Evolutionary conservation across 768 basidiomycete genomes (phyloP), one percentile per base, ranked within the genome.

Genomic region (Porpolomopsis calyptriformis): DNA sequence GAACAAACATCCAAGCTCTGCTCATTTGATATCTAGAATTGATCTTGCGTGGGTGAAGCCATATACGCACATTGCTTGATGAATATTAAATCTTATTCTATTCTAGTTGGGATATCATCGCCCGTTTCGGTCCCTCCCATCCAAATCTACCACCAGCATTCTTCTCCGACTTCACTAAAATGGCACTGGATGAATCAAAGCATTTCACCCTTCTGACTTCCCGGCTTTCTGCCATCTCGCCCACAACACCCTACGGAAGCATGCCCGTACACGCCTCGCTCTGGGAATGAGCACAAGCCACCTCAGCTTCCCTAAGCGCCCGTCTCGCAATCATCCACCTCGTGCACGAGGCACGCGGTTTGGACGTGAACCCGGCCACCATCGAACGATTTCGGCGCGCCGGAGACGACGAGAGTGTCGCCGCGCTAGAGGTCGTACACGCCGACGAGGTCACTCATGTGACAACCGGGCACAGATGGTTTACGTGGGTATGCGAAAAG

Each of bases 161-260:
- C 64, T 88, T 83, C 64, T 73, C 77, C 18, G 85, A 89, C 62
- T 91, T 86, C 57, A 71, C 84, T 1, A 85, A 84, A 58, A 82
- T 91, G 67, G 87, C 85, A 0, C 70, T 88, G 26, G 88, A 91
- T 63, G 86, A 91, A 57, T 78, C 78, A n/a, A 85, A 87, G 58
- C 87, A 87, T 58, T 89, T 86, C 52, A 69, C 80, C 1, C 66
- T 88, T 2, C 70, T 88, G 7, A 72, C 73, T 6, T 69, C 76
- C 10, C 69, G 85, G 14, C 70, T 90, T 9, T 66, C 69, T 22
- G 72, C 74, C 12, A 71, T 80, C 14, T 79, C 77, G 1, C 77
- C 78, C 4, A 66, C 72, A 2, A 82, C 82, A 2, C 77, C 77
- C 16, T 90, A 85, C 57, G 85, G 86, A 24, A 78, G 74, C 29